A percentile compares a stretch with the other conserved stretches of the same genome.
Evolutionary conservation across 164 flowering plant genomes (phyloP).

Genomic region (Aristolochia contorta): DNA sequence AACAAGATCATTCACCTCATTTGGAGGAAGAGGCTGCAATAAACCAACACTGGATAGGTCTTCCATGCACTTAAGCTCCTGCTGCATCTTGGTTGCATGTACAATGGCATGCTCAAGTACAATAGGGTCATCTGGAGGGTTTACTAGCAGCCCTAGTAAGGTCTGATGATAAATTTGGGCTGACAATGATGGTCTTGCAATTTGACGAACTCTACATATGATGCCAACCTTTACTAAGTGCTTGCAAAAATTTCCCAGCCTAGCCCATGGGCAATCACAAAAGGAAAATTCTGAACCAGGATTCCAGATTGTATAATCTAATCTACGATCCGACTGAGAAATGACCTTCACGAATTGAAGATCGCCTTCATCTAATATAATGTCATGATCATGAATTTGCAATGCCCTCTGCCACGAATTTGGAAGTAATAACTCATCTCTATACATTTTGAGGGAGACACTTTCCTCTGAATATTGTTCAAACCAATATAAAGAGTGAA

Average conservation of each 20-base stretch:
- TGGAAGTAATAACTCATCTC: conserved; percentile 75
- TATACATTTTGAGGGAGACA: conserved; percentile 73
- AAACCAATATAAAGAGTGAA: conserved; percentile 91
- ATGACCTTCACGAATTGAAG: conserved; percentile 59
- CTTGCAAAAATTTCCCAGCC: conserved; percentile 91
- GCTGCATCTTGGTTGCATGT: conserved; percentile 60
- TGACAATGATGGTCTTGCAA: conserved; percentile 51
- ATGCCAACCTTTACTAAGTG: conserved; percentile 85
- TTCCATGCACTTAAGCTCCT: conserved; percentile 59
- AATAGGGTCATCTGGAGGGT: conserved; percentile 75
- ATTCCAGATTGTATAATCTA: conserved; percentile 60
- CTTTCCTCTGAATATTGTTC: conserved; percentile 87
- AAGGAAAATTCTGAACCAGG: conserved; percentile 90
- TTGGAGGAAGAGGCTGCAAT: too few relatives aligned
- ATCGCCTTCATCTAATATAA: conserved; percentile 46
- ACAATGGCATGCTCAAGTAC: conserved; percentile 70
- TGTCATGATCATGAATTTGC: conserved; percentile 56
- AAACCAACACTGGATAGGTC: conserved; percentile 31
- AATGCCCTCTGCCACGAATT: conserved; percentile 88
- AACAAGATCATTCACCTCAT: too few relatives aligned
- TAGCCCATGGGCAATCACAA: conserved; percentile 87
- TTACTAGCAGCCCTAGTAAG: conserved; percentile 35
- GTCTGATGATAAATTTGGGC: conserved; percentile 48
- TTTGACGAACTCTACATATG: conserved; percentile 38
- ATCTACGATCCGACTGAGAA: conserved; percentile 47